A percentile compares a stretch with the other conserved stretches of the same genome.
Evolutionary conservation across 2,329 filamentous ascomycete genomes (phyloP).

Genomic region (Amphichorda felina): DNA sequence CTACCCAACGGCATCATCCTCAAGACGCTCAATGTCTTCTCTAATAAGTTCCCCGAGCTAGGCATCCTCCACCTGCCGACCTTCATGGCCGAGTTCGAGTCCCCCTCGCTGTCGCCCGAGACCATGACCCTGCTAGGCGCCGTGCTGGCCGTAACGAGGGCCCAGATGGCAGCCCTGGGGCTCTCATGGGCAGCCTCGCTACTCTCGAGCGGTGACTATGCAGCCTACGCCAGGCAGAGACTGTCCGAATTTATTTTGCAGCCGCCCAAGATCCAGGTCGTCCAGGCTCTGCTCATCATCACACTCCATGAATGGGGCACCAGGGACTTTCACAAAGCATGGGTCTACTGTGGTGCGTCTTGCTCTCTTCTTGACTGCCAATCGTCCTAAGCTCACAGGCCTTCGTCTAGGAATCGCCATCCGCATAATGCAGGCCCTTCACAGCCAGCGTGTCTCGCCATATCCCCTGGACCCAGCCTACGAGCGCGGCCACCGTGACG

Average conservation of each 20-base stretch:
- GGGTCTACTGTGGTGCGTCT: constrained; percentile 23
- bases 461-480: constrained; percentile 13
- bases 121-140: constrained; percentile 16
- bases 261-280: constrained; percentile 18
- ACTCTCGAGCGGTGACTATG: constrained; percentile 18
- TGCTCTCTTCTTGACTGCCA: no score
- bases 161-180: constrained; percentile 17
- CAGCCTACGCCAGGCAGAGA: constrained; percentile 13
- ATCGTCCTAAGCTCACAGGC: no score
- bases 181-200: constrained; percentile 15
- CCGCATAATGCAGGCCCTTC: constrained; percentile 23
- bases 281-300: constrained; percentile 26
- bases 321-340: constrained; percentile 27
- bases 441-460: constrained; percentile 14
- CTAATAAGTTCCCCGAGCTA: constrained; percentile 20
- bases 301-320: constrained; percentile 28
- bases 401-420: constrained; percentile 18
- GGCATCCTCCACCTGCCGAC: constrained; percentile 19
- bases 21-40: constrained; percentile 20
- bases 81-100: constrained; percentile 13
- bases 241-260: constrained; percentile 14
- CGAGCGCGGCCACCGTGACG: constrained; percentile 7
- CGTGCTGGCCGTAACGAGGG: constrained; percentile 15
- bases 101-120: constrained; percentile 8
- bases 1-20: constrained; percentile 14